Conservation (phyloP, 1,284 basidiomycete species). For the Puccinia polysora region DNA sequence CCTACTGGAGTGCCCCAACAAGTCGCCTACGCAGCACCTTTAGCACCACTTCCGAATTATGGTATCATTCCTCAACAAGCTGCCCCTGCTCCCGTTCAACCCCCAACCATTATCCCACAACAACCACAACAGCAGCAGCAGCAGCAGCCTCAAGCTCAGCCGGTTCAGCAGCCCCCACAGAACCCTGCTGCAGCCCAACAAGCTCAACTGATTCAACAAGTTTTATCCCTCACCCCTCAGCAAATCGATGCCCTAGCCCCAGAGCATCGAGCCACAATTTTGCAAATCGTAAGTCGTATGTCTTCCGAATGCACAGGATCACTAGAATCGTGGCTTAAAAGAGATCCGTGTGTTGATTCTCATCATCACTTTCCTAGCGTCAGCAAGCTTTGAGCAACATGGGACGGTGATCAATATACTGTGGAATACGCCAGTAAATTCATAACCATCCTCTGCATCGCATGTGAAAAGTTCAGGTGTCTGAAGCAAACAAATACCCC, state of each 20-base stretch:
- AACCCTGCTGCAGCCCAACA: conserved; percentile 25
- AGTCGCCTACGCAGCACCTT: neutral
- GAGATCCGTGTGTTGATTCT: neutral
- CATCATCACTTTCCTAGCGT: neutral
- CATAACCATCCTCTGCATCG: neutral
- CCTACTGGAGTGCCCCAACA: conserved; percentile 21
- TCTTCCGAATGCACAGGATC: neutral
- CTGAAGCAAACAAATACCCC: neutral
- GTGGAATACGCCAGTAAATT: neutral
- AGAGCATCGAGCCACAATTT: conserved; percentile 74
- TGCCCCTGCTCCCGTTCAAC: conserved; percentile 21
- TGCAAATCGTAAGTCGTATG: conserved; percentile 59
- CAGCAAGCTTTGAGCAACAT: conserved; percentile 37
- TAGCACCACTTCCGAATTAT: conserved; percentile 28
- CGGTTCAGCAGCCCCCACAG: conserved; percentile 5
- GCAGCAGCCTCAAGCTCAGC: no score
- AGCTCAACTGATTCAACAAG: conserved; percentile 59
- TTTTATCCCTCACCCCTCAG: conserved; percentile 74
- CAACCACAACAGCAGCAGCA: conserved; percentile 27
- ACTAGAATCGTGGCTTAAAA: no score
- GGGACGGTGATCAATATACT: conserved; percentile 17
- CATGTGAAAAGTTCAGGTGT: neutral
- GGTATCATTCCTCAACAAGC: conserved; percentile 33
- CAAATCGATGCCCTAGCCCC: conserved; percentile 81
- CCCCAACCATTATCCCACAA: conserved; percentile 16